Evolutionary conservation across 345 rosid species (phyloP).

Genomic region (Capsella bursapastoris): DNA sequence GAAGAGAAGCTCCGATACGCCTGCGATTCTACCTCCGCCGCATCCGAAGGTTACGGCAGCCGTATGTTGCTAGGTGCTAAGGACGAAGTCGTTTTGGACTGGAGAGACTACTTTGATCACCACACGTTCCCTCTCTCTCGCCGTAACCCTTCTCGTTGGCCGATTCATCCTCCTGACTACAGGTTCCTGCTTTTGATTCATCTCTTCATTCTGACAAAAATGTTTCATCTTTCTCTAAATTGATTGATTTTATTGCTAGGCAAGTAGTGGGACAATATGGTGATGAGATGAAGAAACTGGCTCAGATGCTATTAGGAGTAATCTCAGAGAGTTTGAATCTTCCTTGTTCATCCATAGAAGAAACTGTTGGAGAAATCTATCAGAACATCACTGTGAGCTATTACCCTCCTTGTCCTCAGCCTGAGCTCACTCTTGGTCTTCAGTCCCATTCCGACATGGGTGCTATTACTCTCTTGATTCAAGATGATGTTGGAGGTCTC

Average conservation of each 20-base stretch:
- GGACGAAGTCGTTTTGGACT: conserved; percentile 63
- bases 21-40: conserved; percentile 65
- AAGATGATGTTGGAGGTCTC: conserved; percentile 85
- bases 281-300: conserved; percentile 64
- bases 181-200: conserved; percentile 46
- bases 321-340: conserved; percentile 74
- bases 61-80: conserved; percentile 60
- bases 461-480: conserved; percentile 77
- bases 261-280: conserved; percentile 62
- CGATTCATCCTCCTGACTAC: conserved; percentile 66
- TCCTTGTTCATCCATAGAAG: conserved; percentile 56
- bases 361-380: conserved; percentile 72
- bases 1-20: conserved; percentile 76
- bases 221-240: background rate
- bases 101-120: conserved; percentile 97
- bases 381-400: conserved; percentile 88
- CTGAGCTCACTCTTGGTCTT: conserved; percentile 85
- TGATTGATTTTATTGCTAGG: conserved; percentile 37
- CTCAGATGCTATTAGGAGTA: conserved; percentile 59
- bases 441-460: conserved; percentile 93
- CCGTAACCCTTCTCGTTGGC: conserved; percentile 78
- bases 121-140: conserved; percentile 82
- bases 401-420: conserved; percentile 93
- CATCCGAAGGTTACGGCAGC: conserved; percentile 86
- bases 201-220: background rate